Evolutionary conservation across 495 filamentous ascomycete species (phyloP).

Genomic region (Neurospora sp.): DNA sequence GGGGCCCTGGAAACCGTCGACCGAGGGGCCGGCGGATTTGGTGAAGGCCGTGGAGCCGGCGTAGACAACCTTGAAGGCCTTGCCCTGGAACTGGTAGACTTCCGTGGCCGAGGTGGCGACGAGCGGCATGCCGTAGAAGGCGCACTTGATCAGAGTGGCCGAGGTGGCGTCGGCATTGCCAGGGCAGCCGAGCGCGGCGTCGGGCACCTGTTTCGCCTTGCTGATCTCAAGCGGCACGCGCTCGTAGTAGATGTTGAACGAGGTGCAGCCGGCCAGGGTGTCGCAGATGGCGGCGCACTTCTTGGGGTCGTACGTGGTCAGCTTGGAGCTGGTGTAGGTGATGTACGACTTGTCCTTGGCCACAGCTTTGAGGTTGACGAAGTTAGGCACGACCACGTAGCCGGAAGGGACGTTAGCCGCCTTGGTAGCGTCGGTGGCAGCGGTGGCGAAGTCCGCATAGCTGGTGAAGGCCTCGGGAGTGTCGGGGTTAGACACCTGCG

Average conservation of each 20-base stretch:
- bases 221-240: slow-evolving; percentile 11
- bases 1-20: slow-evolving; percentile 22
- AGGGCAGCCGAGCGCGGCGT: slow-evolving; percentile 12
- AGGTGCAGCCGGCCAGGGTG: slow-evolving; percentile 1
- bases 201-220: slow-evolving; percentile 6
- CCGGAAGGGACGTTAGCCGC: slow-evolving; percentile 3
- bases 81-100: slow-evolving; percentile 24
- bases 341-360: slow-evolving; percentile 8
- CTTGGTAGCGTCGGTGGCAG: neutral
- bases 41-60: slow-evolving; percentile 35
- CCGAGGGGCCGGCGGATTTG: slow-evolving; percentile 16
- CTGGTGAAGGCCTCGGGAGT: slow-evolving; percentile 4
- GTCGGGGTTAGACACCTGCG: slow-evolving; percentile 2
- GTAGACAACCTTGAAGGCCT: slow-evolving; percentile 33
- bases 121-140: slow-evolving; percentile 36
- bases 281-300: slow-evolving; percentile 11
- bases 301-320: slow-evolving; percentile 3
- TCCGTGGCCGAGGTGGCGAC: slow-evolving; percentile 22
- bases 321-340: slow-evolving; percentile 8
- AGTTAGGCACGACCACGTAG: slow-evolving; percentile 7
- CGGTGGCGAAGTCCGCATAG: neutral
- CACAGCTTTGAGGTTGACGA: slow-evolving; percentile 6
- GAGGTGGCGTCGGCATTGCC: slow-evolving; percentile 35
- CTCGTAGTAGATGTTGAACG: slow-evolving; percentile 15
- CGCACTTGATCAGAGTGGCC: slow-evolving; percentile 44